A percentile compares a stretch with the other conserved stretches of the same genome.
Conservation (phyloP, 352 stramenopile species). For the Globisporangium abappressorium region DNA sequence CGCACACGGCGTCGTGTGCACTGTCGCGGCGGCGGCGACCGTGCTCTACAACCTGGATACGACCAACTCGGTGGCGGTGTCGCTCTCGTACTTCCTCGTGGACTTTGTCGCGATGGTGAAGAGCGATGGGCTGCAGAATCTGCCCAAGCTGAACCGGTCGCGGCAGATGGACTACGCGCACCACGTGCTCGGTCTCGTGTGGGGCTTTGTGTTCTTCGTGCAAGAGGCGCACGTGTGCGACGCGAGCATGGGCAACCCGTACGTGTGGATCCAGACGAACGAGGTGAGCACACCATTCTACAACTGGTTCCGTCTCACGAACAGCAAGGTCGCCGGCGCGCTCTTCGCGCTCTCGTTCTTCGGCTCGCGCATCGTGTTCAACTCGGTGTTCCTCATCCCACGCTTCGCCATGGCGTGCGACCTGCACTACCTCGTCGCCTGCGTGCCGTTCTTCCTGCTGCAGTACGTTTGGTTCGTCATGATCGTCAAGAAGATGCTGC, state of each 20-base stretch:
- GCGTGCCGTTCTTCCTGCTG: slow-evolving; percentile 62
- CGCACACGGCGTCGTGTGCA: slow-evolving; percentile 63
- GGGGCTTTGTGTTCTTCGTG: slow-evolving; percentile 55
- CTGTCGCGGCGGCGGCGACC: slow-evolving; percentile 38
- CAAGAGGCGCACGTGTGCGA: slow-evolving; percentile 58
- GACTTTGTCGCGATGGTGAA: slow-evolving; percentile 63
- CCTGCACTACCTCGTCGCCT: slow-evolving; percentile 47
- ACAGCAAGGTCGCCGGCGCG: slow-evolving; percentile 46
- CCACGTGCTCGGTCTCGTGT: slow-evolving; percentile 64
- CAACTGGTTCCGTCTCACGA: slow-evolving; percentile 75
- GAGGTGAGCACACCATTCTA: slow-evolving; percentile 81
- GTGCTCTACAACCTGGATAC: slow-evolving; percentile 43
- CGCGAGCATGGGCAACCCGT: slow-evolving; percentile 52
- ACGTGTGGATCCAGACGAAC: slow-evolving; percentile 85
- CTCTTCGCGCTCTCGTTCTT: slow-evolving; percentile 69
- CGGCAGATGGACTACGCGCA: slow-evolving; percentile 72
- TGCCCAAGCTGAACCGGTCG: slow-evolving; percentile 37
- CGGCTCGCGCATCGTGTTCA: slow-evolving; percentile 64
- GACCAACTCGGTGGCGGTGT: slow-evolving; percentile 56
- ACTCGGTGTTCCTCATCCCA: slow-evolving; percentile 63
- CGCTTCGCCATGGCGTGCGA: slow-evolving; percentile 41
- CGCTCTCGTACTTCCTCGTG: slow-evolving; percentile 68
- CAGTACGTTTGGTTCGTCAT: slow-evolving; percentile 79
- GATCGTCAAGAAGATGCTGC: slow-evolving; percentile 55
- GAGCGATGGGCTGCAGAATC: slow-evolving; percentile 38